Evolutionary conservation across 2,329 filamentous ascomycete species (phyloP).

Genomic region (Diaporthe velutina): DNA sequence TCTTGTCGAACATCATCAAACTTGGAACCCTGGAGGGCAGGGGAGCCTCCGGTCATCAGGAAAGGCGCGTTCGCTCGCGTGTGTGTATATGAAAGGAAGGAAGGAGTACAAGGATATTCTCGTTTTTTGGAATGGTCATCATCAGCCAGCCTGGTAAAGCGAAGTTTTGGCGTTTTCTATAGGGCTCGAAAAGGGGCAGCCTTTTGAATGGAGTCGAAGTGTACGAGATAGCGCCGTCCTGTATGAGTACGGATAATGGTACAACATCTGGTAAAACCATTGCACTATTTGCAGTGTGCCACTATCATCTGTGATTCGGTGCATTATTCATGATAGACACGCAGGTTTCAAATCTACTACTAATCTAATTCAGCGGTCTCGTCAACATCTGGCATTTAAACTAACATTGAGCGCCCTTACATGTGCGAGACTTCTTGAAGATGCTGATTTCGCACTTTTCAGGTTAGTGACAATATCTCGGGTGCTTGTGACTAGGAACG

Average conservation of each 20-base stretch:
- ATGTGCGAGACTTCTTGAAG: too few species aligned
- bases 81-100: not conserved
- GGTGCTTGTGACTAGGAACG: too few species aligned
- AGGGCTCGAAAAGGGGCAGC: not conserved
- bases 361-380: too few species aligned
- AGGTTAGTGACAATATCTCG: too few species aligned
- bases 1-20: conserved; percentile 21
- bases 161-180: conserved; percentile 15
- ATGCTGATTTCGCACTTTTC: too few species aligned
- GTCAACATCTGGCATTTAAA: too few species aligned
- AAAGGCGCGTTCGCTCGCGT: not conserved
- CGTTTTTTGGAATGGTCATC: not conserved
- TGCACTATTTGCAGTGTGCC: not conserved
- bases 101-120: conserved; percentile 16
- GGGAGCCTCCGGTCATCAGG: not conserved
- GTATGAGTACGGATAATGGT: conserved; percentile 24
- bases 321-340: too few species aligned
- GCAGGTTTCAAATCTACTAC: too few species aligned
- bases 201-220: not conserved
- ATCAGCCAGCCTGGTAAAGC: conserved; percentile 21
- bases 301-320: not conserved
- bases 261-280: conserved; percentile 14
- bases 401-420: too few species aligned
- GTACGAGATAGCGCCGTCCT: conserved; percentile 20
- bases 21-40: not conserved